A percentile compares a stretch with the other conserved stretches of the same genome.
Evolutionary conservation across 495 filamentous ascomycete genomes (phyloP).

Genomic region (Penicillium simplicissimum): DNA sequence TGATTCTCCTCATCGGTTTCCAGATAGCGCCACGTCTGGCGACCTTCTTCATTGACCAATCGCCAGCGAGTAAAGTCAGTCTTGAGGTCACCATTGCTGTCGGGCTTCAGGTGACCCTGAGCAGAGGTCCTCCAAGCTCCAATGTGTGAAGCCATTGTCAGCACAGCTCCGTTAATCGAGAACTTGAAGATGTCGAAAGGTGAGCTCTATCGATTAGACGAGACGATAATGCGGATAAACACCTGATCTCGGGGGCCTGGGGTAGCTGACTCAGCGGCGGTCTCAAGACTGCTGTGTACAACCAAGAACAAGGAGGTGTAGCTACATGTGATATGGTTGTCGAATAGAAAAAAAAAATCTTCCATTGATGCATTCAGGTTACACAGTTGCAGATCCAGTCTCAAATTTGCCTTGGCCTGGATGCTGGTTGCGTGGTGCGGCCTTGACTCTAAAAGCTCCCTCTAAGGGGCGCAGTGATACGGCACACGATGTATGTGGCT

Average conservation of each 20-base stretch:
- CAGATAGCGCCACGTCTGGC: conserved; percentile 93
- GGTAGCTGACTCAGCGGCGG: conserved; percentile 29
- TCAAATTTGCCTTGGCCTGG: too few relatives aligned
- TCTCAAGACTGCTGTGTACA: conserved; percentile 28
- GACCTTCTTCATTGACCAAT: conserved; percentile 74
- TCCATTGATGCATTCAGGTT: not conserved
- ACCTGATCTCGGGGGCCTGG: conserved; percentile 7
- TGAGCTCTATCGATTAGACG: conserved; percentile 6
- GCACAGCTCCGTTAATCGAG: conserved; percentile 4
- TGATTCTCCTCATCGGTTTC: conserved; percentile 71
- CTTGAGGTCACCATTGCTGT: conserved; percentile 43
- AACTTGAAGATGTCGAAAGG: conserved; percentile 10
- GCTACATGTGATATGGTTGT: conserved; percentile 6
- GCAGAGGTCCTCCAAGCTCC: conserved; percentile 44
- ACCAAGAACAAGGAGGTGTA: conserved; percentile 18
- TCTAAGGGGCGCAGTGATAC: not conserved
- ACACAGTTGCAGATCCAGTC: not conserved
- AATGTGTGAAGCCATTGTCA: conserved; percentile 36
- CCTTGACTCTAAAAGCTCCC: not conserved
- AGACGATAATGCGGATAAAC: conserved; percentile 17
- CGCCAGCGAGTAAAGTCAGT: conserved; percentile 87
- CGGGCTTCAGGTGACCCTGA: conserved; percentile 41
- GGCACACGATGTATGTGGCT: not conserved
- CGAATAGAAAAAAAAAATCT: not conserved
- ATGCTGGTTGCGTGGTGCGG: not conserved